Conservation (phyloP, 495 filamentous ascomycete species). For the Echria macrotheca region DNA sequence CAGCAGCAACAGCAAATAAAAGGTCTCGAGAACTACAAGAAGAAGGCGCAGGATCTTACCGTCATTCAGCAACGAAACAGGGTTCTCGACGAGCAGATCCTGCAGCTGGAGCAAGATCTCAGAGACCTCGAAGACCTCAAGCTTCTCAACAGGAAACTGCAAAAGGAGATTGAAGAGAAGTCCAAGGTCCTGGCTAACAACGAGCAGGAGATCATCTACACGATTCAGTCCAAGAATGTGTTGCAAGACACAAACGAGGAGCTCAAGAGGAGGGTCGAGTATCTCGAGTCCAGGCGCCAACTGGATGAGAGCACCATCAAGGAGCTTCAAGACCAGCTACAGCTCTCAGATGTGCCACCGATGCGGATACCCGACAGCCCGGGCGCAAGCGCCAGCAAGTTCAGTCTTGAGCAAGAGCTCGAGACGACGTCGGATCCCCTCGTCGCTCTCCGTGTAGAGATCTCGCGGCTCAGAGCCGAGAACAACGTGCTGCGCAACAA, state of each 20-base stretch:
- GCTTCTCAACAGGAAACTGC: conserved; percentile 52
- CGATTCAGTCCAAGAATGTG: conserved; percentile 30
- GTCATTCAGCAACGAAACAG: conserved; percentile 40
- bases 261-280: conserved; percentile 28
- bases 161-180: conserved; percentile 37
- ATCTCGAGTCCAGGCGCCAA: conserved; percentile 29
- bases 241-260: conserved; percentile 29
- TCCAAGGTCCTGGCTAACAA: conserved; percentile 29
- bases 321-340: conserved; percentile 43
- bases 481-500: conserved; percentile 47
- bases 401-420: conserved; percentile 41
- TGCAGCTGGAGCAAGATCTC: conserved; percentile 62
- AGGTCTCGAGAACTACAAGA: conserved; percentile 64
- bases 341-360: conserved; percentile 25
- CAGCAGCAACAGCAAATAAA: conserved; percentile 77
- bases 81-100: conserved; percentile 36
- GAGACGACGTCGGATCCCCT: conserved; percentile 27
- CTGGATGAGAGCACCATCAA: conserved; percentile 37
- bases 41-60: conserved; percentile 62
- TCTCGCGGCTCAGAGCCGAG: conserved; percentile 49
- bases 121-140: conserved; percentile 54
- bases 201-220: conserved; percentile 40
- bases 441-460: conserved; percentile 33
- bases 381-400: conserved; percentile 16
- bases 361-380: conserved; percentile 19